phyloP scores from a whole-genome alignment of 2,329 filamentous ascomycete genomes.

The Aspergillus sp. region DNA sequence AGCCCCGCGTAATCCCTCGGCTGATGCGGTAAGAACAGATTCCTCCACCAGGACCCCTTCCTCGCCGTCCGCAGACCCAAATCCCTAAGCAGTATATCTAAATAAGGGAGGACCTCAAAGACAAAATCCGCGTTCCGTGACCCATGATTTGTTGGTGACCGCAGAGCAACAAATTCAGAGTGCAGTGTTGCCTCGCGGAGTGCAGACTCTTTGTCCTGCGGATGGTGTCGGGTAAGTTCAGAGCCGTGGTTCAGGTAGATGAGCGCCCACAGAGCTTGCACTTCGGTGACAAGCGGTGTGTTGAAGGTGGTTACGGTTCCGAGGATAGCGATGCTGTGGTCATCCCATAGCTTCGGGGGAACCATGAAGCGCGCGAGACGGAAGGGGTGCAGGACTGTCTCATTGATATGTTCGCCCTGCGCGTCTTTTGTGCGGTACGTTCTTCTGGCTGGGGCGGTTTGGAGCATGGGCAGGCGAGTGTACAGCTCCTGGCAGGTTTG shows the following conservation, averaged over 20 bases:
- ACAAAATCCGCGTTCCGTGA: not conserved
- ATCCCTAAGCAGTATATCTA: not conserved
- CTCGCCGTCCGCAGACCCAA: not conserved
- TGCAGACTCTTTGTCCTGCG: not conserved
- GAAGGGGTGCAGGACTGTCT: not conserved
- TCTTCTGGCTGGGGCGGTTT: not conserved
- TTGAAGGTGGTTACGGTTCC: slow-evolving; percentile 5
- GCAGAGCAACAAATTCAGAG: not conserved
- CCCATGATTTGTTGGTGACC: not conserved
- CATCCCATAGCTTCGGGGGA: not conserved
- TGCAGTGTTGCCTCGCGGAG: not conserved
- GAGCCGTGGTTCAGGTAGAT: slow-evolving; percentile 1
- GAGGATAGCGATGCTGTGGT: slow-evolving; percentile 7
- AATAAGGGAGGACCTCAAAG: not conserved
- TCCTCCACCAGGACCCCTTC: not conserved
- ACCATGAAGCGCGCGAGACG: slow-evolving; percentile 13
- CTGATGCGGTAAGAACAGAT: not conserved
- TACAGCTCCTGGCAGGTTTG: not conserved
- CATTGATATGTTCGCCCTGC: not conserved
- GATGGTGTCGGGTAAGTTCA: not conserved
- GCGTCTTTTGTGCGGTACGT: not conserved
- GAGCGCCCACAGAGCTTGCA: slow-evolving; percentile 14
- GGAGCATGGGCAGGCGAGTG: not conserved
- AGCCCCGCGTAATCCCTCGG: not conserved
- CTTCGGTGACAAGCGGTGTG: slow-evolving; percentile 5